Base-by-base conservation (phyloP, 805 yeast genomes). In the Ogataea paraovalis region DNA sequence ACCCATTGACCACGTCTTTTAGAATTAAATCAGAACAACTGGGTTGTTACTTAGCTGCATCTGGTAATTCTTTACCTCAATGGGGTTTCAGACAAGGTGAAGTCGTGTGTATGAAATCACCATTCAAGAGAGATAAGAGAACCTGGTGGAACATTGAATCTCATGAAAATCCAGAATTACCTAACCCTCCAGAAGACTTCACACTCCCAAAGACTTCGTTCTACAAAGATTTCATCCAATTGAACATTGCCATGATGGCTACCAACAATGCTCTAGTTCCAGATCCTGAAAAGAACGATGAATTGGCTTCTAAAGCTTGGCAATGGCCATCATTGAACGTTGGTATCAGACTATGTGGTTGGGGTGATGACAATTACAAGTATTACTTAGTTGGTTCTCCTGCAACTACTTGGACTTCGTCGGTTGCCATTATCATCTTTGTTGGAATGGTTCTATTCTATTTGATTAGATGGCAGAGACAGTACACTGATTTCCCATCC, bases 31-130 rank as follows among this genome's bases (percentile, higher is more conserved):
- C 84, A 57, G 78, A 75, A 41, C 75, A 66, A 18, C 56, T 86
- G 50, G 88, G 85, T 12, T 87, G 96, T 65, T 86, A 87, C 60
- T 71, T 87, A 61, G 84, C 88, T n/a, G 83, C 87, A 33, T 76
- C 89, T 1, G 90, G 89, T 39, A 66, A 69, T 46, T 63, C 80
- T 3, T 76, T 80, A 55, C 96, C 96, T 14, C 76, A 79, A 12
- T 87, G 96, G 96, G 96, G 95, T 42, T 87, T 80, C 69, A 81
- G 81, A 60, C 96, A 87, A 66, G 84, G 86, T 43, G 99, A 94
- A 72, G 92, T 94, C 54, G 84, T 83, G 1, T 94, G 99, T 70
- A 67, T 73, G 64, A 80, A 77, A 55, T 67, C 73, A 51, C 82
- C 89, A 33, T 85, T 82, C 66, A 70, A 62, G 40, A 82, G 86